A percentile compares a stretch with the other conserved stretches of the same genome.
Evolutionary conservation across 1,284 basidiomycete species (phyloP).

Genomic region (Pisolithus thermaeus): DNA sequence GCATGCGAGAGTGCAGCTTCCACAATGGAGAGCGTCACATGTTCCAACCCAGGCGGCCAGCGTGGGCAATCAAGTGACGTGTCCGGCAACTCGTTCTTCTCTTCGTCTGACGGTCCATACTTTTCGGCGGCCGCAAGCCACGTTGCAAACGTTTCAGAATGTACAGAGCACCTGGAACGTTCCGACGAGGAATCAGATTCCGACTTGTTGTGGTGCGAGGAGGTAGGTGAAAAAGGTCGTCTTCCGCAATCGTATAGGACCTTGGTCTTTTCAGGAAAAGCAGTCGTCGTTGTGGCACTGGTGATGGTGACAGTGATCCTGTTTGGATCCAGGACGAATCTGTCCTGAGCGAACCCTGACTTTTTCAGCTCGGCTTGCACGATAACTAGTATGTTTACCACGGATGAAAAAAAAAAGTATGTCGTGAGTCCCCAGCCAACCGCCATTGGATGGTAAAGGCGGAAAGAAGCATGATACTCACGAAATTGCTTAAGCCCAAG

Average conservation of each 20-base stretch:
- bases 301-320: not conserved
- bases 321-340: constrained; percentile 7
- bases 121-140: constrained; percentile 6
- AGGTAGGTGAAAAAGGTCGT: not conserved
- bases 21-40: not conserved
- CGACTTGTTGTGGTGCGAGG: not conserved
- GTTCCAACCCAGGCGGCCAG: not conserved
- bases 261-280: not conserved
- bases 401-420: too few relatives aligned
- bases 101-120: not conserved
- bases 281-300: not conserved
- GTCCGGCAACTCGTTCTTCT: not conserved
- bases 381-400: constrained; percentile 4
- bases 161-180: constrained; percentile 4
- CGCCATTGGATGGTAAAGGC: not conserved
- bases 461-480: constrained; percentile 20
- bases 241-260: not conserved
- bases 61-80: not conserved
- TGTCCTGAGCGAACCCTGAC: constrained; percentile 15
- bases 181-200: not conserved
- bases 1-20: not conserved
- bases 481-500: constrained; percentile 44
- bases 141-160: constrained; percentile 3
- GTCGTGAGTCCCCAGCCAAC: not conserved
- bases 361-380: constrained; percentile 14